A percentile compares a stretch with the other conserved stretches of the same genome.
Conservation (phyloP, 805 yeast genomes). For the Starmerella etchellsii region DNA sequence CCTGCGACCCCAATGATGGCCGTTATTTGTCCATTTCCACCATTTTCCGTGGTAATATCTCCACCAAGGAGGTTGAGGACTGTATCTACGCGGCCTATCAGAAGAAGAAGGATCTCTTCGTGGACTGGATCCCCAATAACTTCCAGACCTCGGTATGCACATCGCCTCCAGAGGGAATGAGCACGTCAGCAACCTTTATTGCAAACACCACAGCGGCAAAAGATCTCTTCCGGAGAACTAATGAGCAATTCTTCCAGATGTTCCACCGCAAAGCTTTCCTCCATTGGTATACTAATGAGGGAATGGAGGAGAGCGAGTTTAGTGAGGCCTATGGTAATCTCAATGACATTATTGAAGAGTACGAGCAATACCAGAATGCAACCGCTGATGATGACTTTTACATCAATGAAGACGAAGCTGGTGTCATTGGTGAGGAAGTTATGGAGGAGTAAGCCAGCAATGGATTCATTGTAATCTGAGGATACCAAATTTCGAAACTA, state of each 20-base stretch:
- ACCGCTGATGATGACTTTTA: constrained; percentile 51
- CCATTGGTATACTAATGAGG: constrained; percentile 93
- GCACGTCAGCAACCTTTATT: constrained; percentile 83
- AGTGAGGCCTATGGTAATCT: constrained; percentile 88
- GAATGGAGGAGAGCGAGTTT: constrained; percentile 94
- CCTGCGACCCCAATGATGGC: constrained; percentile 85
- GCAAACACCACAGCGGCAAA: constrained; percentile 93
- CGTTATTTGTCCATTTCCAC: constrained; percentile 89
- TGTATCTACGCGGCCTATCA: constrained; percentile 80
- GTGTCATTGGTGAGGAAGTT: background rate
- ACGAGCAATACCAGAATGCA: constrained; percentile 89
- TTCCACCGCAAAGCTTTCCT: constrained; percentile 87
- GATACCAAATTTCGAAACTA: too few species aligned
- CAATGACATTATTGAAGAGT: constrained; percentile 80
- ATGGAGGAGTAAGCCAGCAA: constrained; percentile 10
- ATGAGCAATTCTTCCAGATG: constrained; percentile 86
- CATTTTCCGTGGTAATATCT: constrained; percentile 86
- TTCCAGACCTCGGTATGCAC: constrained; percentile 92
- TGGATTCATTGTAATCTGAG: too few species aligned
- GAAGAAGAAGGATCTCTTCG: constrained; percentile 69
- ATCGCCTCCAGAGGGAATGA: constrained; percentile 75
- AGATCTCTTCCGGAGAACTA: constrained; percentile 80
- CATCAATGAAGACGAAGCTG: constrained; percentile 43
- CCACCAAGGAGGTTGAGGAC: constrained; percentile 89
- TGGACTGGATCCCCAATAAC: constrained; percentile 95